Evolutionary conservation across 495 filamentous ascomycete species (phyloP).

Genomic region (Lepidopterella palustris): DNA sequence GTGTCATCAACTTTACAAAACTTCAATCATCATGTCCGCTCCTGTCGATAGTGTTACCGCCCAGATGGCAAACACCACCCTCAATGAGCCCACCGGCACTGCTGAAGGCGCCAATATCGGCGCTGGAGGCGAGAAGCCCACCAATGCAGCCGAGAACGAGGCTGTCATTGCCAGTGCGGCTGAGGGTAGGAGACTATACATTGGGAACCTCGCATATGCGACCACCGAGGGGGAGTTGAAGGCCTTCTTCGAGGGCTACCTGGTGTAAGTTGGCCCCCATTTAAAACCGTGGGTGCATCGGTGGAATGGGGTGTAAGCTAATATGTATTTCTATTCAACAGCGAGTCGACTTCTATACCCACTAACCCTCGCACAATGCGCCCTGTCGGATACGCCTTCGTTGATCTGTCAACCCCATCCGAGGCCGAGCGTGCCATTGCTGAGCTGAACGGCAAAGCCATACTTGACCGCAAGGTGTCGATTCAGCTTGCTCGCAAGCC

Average conservation of each 20-base stretch:
- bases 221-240: slow-evolving; percentile 99
- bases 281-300: neutral
- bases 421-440: slow-evolving; percentile 92
- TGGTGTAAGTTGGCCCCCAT: slow-evolving; percentile 67
- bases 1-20: slow-evolving; percentile 37
- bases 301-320: slow-evolving; percentile 15
- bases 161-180: slow-evolving; percentile 93
- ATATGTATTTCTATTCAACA: slow-evolving; percentile 40
- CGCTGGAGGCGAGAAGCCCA: slow-evolving; percentile 38
- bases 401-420: slow-evolving; percentile 86
- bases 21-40: slow-evolving; percentile 37
- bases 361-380: slow-evolving; percentile 98
- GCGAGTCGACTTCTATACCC: slow-evolving; percentile 96
- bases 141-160: slow-evolving; percentile 61
- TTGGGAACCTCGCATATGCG: slow-evolving; percentile 99
- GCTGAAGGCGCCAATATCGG: slow-evolving; percentile 33
- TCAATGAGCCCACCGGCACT: slow-evolving; percentile 44
- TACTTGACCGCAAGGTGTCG: slow-evolving; percentile 95
- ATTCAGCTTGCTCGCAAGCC: slow-evolving; percentile 98
- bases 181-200: slow-evolving; percentile 97
- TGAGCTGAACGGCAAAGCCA: slow-evolving; percentile 92
- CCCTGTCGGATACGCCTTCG: slow-evolving; percentile 97
- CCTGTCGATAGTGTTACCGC: slow-evolving; percentile 75
- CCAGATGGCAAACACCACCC: slow-evolving; percentile 67
- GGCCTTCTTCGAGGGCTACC: slow-evolving; percentile 96